Percentiles rank a stretch among this genome's conserved stretches.
Conservation (phyloP, 805 yeast genomes). For the Jamesozyma gamospora region DNA sequence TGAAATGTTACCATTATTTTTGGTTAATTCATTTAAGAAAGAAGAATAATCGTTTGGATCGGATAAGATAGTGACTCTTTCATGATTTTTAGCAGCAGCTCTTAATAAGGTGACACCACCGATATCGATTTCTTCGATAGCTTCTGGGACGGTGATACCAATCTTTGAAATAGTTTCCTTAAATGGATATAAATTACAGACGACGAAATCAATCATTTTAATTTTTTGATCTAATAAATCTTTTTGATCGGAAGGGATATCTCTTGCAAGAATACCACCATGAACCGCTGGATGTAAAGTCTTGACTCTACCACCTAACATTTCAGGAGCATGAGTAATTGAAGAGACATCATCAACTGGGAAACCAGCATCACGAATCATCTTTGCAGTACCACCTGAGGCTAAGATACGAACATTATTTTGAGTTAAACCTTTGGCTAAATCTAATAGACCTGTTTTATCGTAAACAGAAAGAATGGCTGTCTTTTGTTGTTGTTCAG, state of each 20-base stretch:
- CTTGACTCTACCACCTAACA: conserved; percentile 96
- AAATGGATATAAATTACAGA: conserved; percentile 95
- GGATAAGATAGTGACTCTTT: conserved; percentile 87
- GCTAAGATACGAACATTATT: conserved; percentile 87
- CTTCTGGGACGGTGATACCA: conserved; percentile 91
- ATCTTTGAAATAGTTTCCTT: conserved; percentile 92
- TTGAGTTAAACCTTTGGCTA: conserved; percentile 85
- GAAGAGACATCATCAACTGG: conserved; percentile 91
- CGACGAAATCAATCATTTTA: conserved; percentile 91
- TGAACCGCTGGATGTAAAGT: conserved; percentile 98
- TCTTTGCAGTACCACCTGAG: conserved; percentile 92
- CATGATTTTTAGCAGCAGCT: conserved; percentile 97
- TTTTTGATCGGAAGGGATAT: conserved; percentile 76
- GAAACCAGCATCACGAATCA: conserved; percentile 94
- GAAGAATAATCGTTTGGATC: conserved; percentile 88
- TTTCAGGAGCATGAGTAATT: conserved; percentile 96
- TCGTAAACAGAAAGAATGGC: conserved; percentile 95
- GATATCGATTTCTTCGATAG: conserved; percentile 95
- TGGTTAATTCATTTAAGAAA: conserved; percentile 69
- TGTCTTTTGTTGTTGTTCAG: conserved; percentile 40
- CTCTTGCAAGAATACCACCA: conserved; percentile 92
- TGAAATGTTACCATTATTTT: conserved; percentile 52
- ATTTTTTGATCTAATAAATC: conserved; percentile 83
- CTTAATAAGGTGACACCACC: conserved; percentile 95
- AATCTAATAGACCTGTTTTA: conserved; percentile 89